Evolutionary conservation across 805 yeast species (phyloP).

Genomic region (Spathaspora sp.): DNA sequence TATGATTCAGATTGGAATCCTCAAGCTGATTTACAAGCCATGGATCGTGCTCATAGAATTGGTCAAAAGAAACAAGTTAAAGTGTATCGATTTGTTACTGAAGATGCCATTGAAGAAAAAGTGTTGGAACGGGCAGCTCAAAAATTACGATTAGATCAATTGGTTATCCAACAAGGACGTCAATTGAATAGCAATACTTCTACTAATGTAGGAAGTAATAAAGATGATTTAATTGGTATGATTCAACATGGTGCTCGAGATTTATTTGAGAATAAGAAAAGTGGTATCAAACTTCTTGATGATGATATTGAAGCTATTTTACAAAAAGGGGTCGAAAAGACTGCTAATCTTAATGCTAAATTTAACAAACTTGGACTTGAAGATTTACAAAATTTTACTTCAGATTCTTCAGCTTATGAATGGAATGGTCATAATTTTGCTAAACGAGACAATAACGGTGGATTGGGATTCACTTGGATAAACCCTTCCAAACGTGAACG

Average conservation of each 20-base stretch:
- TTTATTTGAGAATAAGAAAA: conserved; percentile 59
- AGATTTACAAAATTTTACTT: conserved; percentile 87
- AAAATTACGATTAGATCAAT: conserved; percentile 84
- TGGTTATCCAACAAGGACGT: conserved; percentile 93
- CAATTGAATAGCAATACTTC: conserved; percentile 37
- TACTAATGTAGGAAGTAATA: conserved; percentile 50
- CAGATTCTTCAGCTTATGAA: conserved; percentile 87
- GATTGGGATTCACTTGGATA: conserved; percentile 52
- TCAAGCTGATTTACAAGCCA: conserved; percentile 95
- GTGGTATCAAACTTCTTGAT: conserved; percentile 30
- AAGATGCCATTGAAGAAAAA: conserved; percentile 93
- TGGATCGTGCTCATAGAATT: conserved; percentile 97
- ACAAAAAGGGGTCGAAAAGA: conserved; percentile 75
- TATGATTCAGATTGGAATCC: conserved; percentile 98
- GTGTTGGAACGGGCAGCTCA: conserved; percentile 96
- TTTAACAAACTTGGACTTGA: conserved; percentile 86
- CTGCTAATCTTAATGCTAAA: conserved; percentile 73
- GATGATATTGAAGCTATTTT: conserved; percentile 84
- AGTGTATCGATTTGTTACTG: conserved; percentile 91
- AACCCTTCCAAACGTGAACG: conserved; percentile 75
- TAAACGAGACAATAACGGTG: conserved; percentile 40
- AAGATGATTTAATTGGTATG: conserved; percentile 90
- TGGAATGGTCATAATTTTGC: conserved; percentile 94
- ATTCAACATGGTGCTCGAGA: conserved; percentile 95
- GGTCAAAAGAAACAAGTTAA: conserved; percentile 96